These are phyloP conservation scores for Proliferodiscus dingleyae DNA, from an alignment of 2,329 filamentous ascomycete genomes.

Conservation along the genomic window DNA sequence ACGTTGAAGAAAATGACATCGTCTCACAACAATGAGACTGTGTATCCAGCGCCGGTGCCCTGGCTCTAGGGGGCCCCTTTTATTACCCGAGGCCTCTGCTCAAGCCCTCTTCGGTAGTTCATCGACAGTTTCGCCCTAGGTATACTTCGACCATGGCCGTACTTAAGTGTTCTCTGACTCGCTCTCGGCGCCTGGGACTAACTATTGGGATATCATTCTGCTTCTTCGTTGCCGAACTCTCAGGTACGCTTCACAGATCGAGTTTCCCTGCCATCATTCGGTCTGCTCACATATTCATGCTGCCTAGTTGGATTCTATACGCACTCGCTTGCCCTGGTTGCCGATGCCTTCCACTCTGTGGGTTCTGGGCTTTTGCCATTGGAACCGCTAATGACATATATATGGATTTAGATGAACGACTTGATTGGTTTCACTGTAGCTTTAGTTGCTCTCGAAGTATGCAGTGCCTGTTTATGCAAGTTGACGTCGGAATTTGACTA, in stretches of 20 bases:
- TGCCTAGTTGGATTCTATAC: conserved; percentile 64
- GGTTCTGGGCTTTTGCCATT: background rate
- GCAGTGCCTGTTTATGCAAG: conserved; percentile 18
- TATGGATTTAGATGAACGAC: conserved; percentile 55
- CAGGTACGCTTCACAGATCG: conserved; percentile 29
- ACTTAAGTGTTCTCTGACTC: background rate
- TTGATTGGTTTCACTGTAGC: conserved; percentile 65
- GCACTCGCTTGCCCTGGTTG: conserved; percentile 64
- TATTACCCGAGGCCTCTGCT: background rate
- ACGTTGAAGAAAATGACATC: too few species aligned
- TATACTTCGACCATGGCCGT: background rate
- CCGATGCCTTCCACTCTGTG: conserved; percentile 77
- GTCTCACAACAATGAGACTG: background rate
- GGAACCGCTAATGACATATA: background rate
- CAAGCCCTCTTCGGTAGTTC: background rate
- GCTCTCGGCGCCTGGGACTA: background rate
- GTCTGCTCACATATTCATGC: conserved; percentile 1
- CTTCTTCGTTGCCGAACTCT: conserved; percentile 44
- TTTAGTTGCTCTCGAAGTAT: conserved; percentile 57
- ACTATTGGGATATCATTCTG: conserved; percentile 39
- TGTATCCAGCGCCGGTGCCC: background rate
- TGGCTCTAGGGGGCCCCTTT: background rate
- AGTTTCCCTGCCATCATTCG: background rate
- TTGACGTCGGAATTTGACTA: background rate
- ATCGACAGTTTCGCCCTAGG: background rate